These are phyloP conservation scores for Pythium diclinum DNA, from an alignment of 352 stramenopile species.

Conservation along the genomic window DNA sequence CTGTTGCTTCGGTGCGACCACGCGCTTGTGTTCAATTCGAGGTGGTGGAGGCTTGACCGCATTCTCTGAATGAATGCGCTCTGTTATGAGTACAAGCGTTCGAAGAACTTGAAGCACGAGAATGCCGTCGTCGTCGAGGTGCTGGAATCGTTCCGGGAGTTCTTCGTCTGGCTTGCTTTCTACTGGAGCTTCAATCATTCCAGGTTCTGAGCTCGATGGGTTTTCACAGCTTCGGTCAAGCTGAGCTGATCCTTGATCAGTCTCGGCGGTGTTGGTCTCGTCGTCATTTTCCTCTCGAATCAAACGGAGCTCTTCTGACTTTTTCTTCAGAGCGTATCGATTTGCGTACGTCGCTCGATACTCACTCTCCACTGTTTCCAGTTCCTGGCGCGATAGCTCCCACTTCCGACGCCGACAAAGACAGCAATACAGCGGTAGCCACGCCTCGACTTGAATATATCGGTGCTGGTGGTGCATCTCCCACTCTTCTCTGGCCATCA, in stretches of 20 bases:
- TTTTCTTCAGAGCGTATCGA: conserved; percentile 33
- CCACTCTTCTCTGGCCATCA: conserved; percentile 54
- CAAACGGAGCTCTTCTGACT: conserved; percentile 45
- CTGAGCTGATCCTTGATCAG: neutral
- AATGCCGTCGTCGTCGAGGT: conserved; percentile 11
- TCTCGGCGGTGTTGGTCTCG: too few species aligned
- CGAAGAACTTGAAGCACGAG: conserved; percentile 20
- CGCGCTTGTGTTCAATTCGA: conserved; percentile 1
- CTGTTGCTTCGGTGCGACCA: conserved; percentile 11
- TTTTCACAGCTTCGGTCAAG: neutral
- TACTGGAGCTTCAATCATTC: neutral
- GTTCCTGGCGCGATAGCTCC: conserved; percentile 43
- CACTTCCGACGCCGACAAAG: conserved; percentile 60
- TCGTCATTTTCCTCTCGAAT: conserved; percentile 16
- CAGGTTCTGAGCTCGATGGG: neutral
- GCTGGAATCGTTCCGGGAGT: neutral
- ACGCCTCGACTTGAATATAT: conserved; percentile 36
- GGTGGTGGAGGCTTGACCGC: neutral
- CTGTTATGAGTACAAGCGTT: conserved; percentile 21
- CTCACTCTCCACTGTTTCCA: conserved; percentile 49
- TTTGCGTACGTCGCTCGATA: conserved; percentile 39
- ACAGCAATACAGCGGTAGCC: conserved; percentile 50
- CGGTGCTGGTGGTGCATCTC: conserved; percentile 70
- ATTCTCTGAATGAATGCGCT: conserved; percentile 22
- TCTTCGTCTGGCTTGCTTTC: too few species aligned